Evolutionary conservation across 2,329 filamentous ascomycete genomes (phyloP), one percentile per base, ranked within the genome.

Genomic region (Fusarium torulosum): DNA sequence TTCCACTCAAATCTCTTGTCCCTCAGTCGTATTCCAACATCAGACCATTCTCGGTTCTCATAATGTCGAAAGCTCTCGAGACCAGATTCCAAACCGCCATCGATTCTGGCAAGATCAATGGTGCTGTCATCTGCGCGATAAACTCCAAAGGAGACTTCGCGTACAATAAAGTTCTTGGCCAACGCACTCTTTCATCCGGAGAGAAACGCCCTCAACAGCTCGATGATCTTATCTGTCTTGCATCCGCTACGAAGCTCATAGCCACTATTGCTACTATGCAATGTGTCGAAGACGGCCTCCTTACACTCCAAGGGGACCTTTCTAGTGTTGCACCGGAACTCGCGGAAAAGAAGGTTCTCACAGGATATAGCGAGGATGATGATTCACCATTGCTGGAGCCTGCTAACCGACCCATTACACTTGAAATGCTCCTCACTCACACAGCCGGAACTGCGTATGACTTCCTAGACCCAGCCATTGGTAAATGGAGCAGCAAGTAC

Each of bases 191-290:
- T 3, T 68, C 81, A 0, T 80, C 80, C 0, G 78, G 78, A 3
- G 78, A 83, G 44, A 80, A 79, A 41, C 59, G 57, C 0, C 77
- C 80, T 0, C 77, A 80, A 15, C 69, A 74, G 23, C 61, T 78
- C 2, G 80, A 81, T 56, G 75, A 78, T 37, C 71, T 80, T 6
- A 49, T 80, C 9, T 79, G 62, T 45, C 61, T 82, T 0, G 79
- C 78, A 4, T 81, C 78, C 5, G 76, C 74, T 4, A 79, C 76
- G 25, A 83, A 83, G 60, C 74, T 89, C 4, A 63, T 86, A 53
- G 81, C 85, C 3, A 80, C 81, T 3, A 80, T 89, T 51, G 82
- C 85, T 4, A 80, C 81, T 2, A 70, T 89, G n/a, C 84, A 87
- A 58, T 81, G 83, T 44, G 84, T 88, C 3, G 85, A 88, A 35